Conservation (phyloP, 768 basidiomycete genomes). For the Saitozyma sp. region DNA sequence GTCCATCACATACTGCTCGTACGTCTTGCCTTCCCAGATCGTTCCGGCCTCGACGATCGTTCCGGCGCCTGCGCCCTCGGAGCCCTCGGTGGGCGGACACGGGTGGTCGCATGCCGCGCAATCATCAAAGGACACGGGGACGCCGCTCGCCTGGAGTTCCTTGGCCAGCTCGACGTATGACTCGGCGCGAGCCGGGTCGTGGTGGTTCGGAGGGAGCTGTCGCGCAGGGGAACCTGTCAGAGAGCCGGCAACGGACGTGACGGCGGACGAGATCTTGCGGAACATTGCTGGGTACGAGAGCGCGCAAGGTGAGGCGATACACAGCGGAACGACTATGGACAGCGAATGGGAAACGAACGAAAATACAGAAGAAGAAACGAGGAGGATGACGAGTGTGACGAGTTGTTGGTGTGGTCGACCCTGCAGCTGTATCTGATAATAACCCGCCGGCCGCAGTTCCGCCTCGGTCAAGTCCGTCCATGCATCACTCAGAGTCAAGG, state of each 20-base stretch:
- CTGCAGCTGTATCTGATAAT: no score
- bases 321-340: no score
- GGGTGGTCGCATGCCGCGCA: constrained; percentile 76
- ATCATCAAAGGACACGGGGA: constrained; percentile 68
- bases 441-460: no score
- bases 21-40: constrained; percentile 47
- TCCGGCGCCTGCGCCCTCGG: constrained; percentile 34
- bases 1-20: constrained; percentile 45
- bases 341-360: no score
- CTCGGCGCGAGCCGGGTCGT: constrained; percentile 19
- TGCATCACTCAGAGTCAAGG: no score
- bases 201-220: constrained; percentile 14
- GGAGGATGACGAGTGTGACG: no score
- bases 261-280: constrained; percentile 26
- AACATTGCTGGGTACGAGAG: constrained; percentile 22
- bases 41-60: constrained; percentile 39
- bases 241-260: constrained; percentile 8
- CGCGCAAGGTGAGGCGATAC: no score
- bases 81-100: constrained; percentile 60
- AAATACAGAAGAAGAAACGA: no score
- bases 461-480: no score
- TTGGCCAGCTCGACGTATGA: constrained; percentile 32
- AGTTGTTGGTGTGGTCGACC: no score
- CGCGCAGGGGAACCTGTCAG: constrained; percentile 3
- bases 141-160: constrained; percentile 60